Conservation (phyloP, 805 yeast genomes). For the Schwanniomyces yamadae region DNA sequence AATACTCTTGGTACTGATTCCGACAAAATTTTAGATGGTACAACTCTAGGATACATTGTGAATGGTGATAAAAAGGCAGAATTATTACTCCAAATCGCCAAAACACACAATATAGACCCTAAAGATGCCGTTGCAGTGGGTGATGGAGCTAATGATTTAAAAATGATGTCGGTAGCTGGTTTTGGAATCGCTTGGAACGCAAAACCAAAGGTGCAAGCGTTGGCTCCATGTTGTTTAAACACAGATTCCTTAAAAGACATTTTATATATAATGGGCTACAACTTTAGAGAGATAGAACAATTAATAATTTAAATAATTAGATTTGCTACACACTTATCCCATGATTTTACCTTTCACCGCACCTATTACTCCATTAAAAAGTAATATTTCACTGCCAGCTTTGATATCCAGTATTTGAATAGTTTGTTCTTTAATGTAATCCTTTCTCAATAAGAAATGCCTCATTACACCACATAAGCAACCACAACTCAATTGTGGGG, state of each 20-base stretch:
- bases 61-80: conserved; percentile 84
- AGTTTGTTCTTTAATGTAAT: conserved; percentile 52
- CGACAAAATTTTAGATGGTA: conserved; percentile 65
- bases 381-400: conserved; percentile 66
- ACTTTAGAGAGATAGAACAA: conserved; percentile 50
- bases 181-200: conserved; percentile 98
- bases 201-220: conserved; percentile 82
- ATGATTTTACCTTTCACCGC: conserved; percentile 58
- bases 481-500: conserved; percentile 78
- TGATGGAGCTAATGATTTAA: conserved; percentile 95
- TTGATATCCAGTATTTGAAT: conserved; percentile 46
- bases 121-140: conserved; percentile 78
- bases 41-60: conserved; percentile 75
- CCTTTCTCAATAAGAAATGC: conserved; percentile 56
- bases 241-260: conserved; percentile 70
- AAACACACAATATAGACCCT: conserved; percentile 50
- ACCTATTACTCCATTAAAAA: conserved; percentile 85
- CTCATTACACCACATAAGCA: conserved; percentile 85
- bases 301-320: conserved; percentile 14
- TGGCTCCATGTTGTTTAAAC: conserved; percentile 83
- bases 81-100: conserved; percentile 61
- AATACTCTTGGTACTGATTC: conserved; percentile 53
- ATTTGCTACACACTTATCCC: conserved; percentile 9
- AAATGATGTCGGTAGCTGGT: conserved; percentile 90
- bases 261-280: conserved; percentile 76